Percentiles rank a stretch among this genome's conserved stretches.
Conservation (phyloP, 139 green algal species). For the Spirogloea muscicola region DNA sequence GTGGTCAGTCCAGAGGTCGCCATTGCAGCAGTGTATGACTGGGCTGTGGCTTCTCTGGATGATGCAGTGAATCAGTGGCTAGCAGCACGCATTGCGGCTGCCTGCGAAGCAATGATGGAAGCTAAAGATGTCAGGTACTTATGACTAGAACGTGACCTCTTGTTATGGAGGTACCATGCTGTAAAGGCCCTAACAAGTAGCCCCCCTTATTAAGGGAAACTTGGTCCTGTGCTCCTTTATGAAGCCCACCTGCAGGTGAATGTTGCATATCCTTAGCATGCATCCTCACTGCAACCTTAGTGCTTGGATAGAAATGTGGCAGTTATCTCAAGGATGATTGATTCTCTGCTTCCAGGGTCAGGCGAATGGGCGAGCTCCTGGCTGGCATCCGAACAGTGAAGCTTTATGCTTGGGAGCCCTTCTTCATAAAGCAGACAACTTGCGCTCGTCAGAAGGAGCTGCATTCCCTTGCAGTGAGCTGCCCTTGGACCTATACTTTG, state of each 20-base stretch:
- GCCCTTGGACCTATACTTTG: background rate
- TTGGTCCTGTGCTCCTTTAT: background rate
- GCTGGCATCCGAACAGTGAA: slow-evolving; percentile 60
- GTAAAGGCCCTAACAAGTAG: background rate
- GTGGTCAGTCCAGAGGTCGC: background rate
- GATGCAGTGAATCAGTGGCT: slow-evolving; percentile 68
- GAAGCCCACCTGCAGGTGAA: background rate
- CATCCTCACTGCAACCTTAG: too few relatives aligned
- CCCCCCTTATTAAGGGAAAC: background rate
- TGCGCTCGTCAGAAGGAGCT: slow-evolving; percentile 28
- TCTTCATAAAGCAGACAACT: slow-evolving; percentile 6
- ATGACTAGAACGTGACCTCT: background rate
- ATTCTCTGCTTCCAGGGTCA: slow-evolving; percentile 38
- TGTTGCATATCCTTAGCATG: too few relatives aligned
- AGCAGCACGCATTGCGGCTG: slow-evolving; percentile 60
- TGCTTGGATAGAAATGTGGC: too few relatives aligned
- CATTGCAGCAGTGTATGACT: background rate
- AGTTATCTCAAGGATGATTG: too few relatives aligned
- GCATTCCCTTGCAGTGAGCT: background rate
- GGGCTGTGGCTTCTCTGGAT: background rate
- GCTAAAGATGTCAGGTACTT: slow-evolving; percentile 60
- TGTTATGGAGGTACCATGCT: slow-evolving; percentile 4
- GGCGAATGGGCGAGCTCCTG: slow-evolving; percentile 76
- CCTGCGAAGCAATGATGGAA: slow-evolving; percentile 66
- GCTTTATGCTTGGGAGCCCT: slow-evolving; percentile 53